These are phyloP conservation scores for Beta corolliflora DNA, from an alignment of 179 eudicot genomes.

Conservation along the genomic window DNA sequence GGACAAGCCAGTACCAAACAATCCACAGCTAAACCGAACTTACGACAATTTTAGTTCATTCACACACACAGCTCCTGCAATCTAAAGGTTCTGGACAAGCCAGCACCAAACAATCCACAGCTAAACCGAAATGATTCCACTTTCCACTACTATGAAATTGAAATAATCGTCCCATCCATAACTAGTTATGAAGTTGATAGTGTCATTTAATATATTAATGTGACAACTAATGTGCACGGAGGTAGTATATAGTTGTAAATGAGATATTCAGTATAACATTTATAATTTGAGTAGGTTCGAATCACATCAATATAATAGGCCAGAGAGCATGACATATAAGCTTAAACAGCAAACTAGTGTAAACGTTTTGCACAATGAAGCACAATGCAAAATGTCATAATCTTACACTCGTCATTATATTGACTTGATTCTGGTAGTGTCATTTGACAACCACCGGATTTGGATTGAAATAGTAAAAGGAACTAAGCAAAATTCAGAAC, in stretches of 20 bases:
- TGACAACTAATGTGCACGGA: neutral
- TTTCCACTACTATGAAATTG: neutral
- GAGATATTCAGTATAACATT: neutral
- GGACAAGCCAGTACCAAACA: neutral
- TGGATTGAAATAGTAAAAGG: neutral
- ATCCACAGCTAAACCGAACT: neutral
- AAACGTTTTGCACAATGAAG: neutral
- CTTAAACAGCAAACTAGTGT: neutral
- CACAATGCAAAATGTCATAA: neutral
- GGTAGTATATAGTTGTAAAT: neutral
- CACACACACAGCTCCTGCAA: neutral
- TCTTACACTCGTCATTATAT: neutral
- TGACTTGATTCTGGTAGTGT: neutral
- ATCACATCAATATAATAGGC: slow-evolving; percentile 2
- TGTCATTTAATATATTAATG: no score
- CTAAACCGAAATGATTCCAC: neutral
- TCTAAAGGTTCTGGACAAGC: slow-evolving; percentile 1
- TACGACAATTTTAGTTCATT: neutral
- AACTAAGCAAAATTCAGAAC: neutral
- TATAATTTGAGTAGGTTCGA: neutral
- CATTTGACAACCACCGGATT: neutral
- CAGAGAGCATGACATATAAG: neutral
- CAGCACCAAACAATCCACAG: neutral
- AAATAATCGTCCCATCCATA: neutral
- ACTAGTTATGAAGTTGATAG: neutral